phyloP scores from a whole-genome alignment of 1,284 basidiomycete species.

The Apiotrichum gamsii region DNA sequence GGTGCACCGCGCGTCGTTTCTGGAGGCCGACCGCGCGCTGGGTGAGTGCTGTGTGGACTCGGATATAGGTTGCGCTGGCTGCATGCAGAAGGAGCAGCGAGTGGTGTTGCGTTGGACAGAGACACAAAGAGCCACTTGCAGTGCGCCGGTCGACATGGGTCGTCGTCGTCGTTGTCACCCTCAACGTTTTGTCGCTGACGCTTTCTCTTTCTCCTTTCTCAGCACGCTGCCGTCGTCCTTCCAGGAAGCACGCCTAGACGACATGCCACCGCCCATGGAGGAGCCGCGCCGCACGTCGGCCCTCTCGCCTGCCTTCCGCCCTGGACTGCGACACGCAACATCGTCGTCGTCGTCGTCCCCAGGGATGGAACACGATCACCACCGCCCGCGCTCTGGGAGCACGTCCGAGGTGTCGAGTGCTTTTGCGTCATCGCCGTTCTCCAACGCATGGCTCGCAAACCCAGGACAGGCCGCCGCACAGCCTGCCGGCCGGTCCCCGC shows the following conservation, averaged over 20 bases:
- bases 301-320: constrained; percentile 42
- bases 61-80: too few species aligned
- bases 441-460: constrained; percentile 75
- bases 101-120: too few species aligned
- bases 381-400: constrained; percentile 81
- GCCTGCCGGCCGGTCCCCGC: constrained; percentile 24
- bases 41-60: constrained; percentile 42
- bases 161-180: too few species aligned
- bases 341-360: constrained; percentile 57
- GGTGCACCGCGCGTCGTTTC: constrained; percentile 16
- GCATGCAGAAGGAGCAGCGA: too few species aligned
- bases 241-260: constrained; percentile 27
- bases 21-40: constrained; percentile 43
- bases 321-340: constrained; percentile 64
- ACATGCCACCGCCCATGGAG: constrained; percentile 9
- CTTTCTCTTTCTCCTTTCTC: neutral
- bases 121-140: too few species aligned
- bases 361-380: constrained; percentile 56
- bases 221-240: constrained; percentile 45
- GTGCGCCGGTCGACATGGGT: too few species aligned
- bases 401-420: constrained; percentile 72
- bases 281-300: constrained; percentile 30
- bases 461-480: constrained; percentile 21
- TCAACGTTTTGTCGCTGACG: neutral
- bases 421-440: constrained; percentile 78